These are phyloP conservation scores for Arthrobotrys pseudoclavata DNA, from an alignment of 2,329 filamentous ascomycete genomes.

Conservation along the genomic window DNA sequence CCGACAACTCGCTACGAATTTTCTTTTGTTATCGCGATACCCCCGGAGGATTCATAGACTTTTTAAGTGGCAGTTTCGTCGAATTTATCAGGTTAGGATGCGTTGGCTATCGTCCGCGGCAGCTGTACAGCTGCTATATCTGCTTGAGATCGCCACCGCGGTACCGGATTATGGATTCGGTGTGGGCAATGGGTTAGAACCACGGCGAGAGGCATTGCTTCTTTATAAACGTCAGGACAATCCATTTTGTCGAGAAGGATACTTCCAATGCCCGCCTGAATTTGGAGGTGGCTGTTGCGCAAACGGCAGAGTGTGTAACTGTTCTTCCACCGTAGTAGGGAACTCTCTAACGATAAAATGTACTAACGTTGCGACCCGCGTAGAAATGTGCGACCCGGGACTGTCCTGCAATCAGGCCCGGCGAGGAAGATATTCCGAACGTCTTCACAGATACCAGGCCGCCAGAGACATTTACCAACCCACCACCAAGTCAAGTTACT, in stretches of 20 bases:
- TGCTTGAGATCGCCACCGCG: conserved; percentile 48
- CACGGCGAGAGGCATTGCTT: conserved; percentile 52
- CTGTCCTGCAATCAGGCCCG: conserved; percentile 38
- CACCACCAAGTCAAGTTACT: background rate
- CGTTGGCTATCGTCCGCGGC: conserved; percentile 49
- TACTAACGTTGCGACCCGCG: background rate
- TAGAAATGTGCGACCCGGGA: conserved; percentile 53
- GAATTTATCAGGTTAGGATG: conserved; percentile 34
- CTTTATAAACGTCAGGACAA: conserved; percentile 46
- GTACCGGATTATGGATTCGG: conserved; percentile 40
- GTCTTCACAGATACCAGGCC: conserved; percentile 13
- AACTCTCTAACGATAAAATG: background rate
- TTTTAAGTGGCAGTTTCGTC: conserved; percentile 6
- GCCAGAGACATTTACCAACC: conserved; percentile 5
- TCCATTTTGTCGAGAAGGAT: conserved; percentile 26
- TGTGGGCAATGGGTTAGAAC: conserved; percentile 20
- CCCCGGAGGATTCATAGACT: conserved; percentile 10
- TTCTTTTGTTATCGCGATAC: conserved; percentile 54
- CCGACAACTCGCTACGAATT: conserved; percentile 49
- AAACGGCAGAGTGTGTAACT: conserved; percentile 41
- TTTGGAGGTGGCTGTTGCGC: conserved; percentile 56
- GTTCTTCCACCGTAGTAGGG: background rate
- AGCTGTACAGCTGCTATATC: conserved; percentile 53
- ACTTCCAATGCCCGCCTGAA: conserved; percentile 40
- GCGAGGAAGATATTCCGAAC: conserved; percentile 9